phyloP scores from a whole-genome alignment of 768 basidiomycete species.

The Trametes gibbosa region DNA sequence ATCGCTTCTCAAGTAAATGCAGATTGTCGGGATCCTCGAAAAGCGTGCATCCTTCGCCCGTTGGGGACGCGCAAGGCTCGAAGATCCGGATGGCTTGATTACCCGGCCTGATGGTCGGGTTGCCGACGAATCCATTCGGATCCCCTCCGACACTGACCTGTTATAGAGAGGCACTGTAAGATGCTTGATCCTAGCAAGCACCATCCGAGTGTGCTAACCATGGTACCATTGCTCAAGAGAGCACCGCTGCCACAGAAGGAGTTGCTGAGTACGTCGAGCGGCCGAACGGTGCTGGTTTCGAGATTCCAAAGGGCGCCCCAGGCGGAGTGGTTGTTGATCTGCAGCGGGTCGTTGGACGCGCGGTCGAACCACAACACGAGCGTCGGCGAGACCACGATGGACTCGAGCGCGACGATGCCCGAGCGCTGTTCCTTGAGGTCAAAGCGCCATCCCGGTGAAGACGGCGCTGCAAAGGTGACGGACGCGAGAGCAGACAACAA shows the following conservation, averaged over 20 bases:
- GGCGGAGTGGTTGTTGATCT: conserved; percentile 71
- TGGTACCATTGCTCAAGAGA: conserved; percentile 30
- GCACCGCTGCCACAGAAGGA: conserved; percentile 83
- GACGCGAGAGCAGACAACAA: not conserved
- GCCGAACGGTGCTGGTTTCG: conserved; percentile 54
- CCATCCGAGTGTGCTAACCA: not conserved
- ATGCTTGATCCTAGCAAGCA: conserved; percentile 21
- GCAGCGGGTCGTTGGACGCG: conserved; percentile 80
- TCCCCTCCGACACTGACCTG: conserved; percentile 73
- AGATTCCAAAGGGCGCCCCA: conserved; percentile 80
- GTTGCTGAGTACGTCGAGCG: conserved; percentile 68
- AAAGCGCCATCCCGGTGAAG: conserved; percentile 21
- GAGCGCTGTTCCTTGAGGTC: conserved; percentile 58
- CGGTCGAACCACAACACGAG: conserved; percentile 79
- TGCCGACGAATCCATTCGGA: conserved; percentile 62
- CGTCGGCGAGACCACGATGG: conserved; percentile 62
- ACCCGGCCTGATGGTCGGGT: conserved; percentile 69
- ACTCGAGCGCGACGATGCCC: conserved; percentile 80
- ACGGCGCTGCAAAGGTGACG: conserved; percentile 5
- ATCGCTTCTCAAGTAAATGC: conserved; percentile 73
- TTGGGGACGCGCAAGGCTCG: conserved; percentile 54
- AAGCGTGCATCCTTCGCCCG: conserved; percentile 53
- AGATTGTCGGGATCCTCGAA: conserved; percentile 62
- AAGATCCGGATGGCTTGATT: conserved; percentile 75
- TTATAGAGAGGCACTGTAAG: not conserved